Base-by-base conservation (phyloP, 2,329 filamentous ascomycete genomes). In the Aphanocladium album region DNA sequence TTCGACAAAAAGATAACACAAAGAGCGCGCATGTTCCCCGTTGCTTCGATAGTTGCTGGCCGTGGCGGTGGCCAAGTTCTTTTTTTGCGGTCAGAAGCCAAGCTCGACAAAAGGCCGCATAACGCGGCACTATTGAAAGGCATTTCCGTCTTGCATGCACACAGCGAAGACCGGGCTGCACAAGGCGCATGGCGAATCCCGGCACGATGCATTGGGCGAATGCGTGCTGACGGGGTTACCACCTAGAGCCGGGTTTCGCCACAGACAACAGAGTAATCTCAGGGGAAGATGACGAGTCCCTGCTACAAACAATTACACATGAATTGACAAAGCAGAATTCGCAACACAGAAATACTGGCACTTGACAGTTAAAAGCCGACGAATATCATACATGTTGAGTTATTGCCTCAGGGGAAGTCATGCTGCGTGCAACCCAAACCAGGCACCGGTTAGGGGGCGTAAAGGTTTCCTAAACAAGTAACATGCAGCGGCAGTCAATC, bases 241-340 rank as follows among this genome's bases (percentile, higher is more conserved):
- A 17, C 35, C 16, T 19, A 43, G 3, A 16, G 2, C 23, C 51
- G 51, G 51, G 51, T 54, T 54, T 54, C 51, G 51, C 51, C 37
- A 19, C 16, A 43, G 37, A 54, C 25, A 41, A 27, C 37, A 37
- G 11, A 53, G 51, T 43, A 27, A 54, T 53, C 33, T 41, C 35
- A 30, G 51, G 23, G 37, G 23, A 43, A 21, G 51, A 41, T 54
- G 51, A 54, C 51, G 51, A 54, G n/a, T 53, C 50, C 50, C 35
- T 53, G 33, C 50, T 39, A 19, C 45, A 47, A 47, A 2, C 23
- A 27, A 47, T 5, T 5, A 16, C 3, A 47, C 23, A n/a, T 17
- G 5, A 3, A 47, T 23, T 12, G 8, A 11, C n/a, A n/a, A 19
- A 11, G 16, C 35, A 39, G 16, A 39, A 17, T 39, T 39, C 11